Evolutionary conservation across 495 filamentous ascomycete genomes (phyloP), one percentile per base, ranked within the genome.

Genomic region (Penicillium tannophilum): DNA sequence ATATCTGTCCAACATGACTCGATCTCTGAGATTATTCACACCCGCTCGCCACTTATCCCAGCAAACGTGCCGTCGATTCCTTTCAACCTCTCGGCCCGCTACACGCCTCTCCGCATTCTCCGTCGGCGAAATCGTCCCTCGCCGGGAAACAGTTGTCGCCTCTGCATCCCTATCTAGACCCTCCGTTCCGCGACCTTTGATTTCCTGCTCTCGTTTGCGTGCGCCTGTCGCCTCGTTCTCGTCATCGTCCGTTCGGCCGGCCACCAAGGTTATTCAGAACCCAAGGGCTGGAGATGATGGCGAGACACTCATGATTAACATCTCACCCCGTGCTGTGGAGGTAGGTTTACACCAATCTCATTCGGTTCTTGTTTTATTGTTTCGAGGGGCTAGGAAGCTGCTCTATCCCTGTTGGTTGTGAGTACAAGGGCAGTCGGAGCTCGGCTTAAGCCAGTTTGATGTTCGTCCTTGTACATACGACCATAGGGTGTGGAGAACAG

Each of bases 291-390:
- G 69, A 63, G 89, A 92, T 8, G 83, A 91, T 43, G 93, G 93
- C n/a, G 88, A 92, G 41, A 79, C 88, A 41, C 90, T 96, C 84
- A 77, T 75, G 63, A 79, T 97, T 28, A 83, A 85, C 52, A 93
- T 97, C 53, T 94, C 92, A 2, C 82, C 86, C 17, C 82, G 92
- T 43, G 94, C 94, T 24, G 82, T 89, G 31, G 84, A 89, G 72
- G 91, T 93, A 82, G 57, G 83, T 77, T 54, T 1, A 57, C 36
- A 59, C 31, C 53, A 7, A 30, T 49, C 41, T 53, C 47, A 43
- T 57, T 41, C 48, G 12, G 16, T 59, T 14, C 39, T 47, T 58
- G 50, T 47, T 23, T 50, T 33, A 43, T 44, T 61, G 54, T 55
- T 41, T 30, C 55, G 54, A 20, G 24, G 26, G 39, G 20, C 42